phyloP scores from a whole-genome alignment of 306 rosid genomes.

The Malus orientalis region DNA sequence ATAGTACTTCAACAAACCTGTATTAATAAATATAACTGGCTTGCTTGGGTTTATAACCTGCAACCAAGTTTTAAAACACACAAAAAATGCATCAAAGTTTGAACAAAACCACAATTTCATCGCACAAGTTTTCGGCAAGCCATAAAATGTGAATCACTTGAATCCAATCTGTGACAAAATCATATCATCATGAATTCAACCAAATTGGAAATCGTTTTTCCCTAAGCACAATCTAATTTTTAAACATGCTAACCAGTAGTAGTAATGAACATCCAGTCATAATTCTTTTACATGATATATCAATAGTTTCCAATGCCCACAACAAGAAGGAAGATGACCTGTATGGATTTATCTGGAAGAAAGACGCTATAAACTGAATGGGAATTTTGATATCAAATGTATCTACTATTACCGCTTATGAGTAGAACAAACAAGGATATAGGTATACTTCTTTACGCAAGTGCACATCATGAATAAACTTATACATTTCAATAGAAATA shows the following conservation, averaged over 20 bases:
- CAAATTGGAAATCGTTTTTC: neutral
- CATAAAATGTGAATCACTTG: neutral
- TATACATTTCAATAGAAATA: neutral
- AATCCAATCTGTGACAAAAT: neutral
- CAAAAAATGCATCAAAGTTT: neutral
- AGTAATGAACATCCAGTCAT: neutral
- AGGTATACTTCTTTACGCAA: neutral
- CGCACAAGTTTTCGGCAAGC: neutral
- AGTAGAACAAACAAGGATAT: neutral
- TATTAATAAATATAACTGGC: constrained; percentile 81
- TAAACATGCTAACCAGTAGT: neutral
- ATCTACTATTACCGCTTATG: neutral
- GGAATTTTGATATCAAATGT: neutral
- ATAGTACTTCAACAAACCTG: constrained; percentile 42
- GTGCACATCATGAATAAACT: neutral
- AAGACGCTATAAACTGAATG: neutral
- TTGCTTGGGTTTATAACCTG: constrained; percentile 74
- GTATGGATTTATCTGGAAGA: neutral
- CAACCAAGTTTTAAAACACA: constrained; percentile 4
- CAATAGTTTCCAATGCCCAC: neutral
- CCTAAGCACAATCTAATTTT: neutral
- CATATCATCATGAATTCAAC: neutral
- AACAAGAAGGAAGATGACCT: neutral
- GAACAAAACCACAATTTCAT: neutral
- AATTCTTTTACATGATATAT: neutral